Percentiles rank a stretch among this genome's conserved stretches.
Evolutionary conservation across 305 asterid genomes (phyloP).

Genomic region (Galium porrigens): DNA sequence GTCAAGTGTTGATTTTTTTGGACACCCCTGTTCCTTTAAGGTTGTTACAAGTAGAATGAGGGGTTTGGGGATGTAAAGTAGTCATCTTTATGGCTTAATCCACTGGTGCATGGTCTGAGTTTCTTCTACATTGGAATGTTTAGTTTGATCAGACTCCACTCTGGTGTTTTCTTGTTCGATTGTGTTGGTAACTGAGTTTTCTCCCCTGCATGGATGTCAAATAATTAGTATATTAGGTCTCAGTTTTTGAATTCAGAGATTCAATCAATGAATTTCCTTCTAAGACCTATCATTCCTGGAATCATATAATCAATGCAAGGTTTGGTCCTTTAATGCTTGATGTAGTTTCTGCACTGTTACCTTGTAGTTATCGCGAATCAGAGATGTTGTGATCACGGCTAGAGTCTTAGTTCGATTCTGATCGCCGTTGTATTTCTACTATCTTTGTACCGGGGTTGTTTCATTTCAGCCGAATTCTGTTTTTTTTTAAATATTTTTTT

Average conservation of each 20-base stretch:
- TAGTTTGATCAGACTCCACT: neutral
- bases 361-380: neutral
- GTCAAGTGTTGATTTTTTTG: slow-evolving; percentile 20
- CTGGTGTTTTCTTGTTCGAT: neutral
- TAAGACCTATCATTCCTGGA: neutral
- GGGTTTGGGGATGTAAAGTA: slow-evolving; percentile 16
- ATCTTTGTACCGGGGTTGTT: neutral
- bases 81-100: slow-evolving; percentile 13
- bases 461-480: slow-evolving; percentile 35
- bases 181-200: slow-evolving; percentile 1
- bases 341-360: neutral
- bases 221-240: neutral
- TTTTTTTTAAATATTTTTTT: slow-evolving; percentile 10
- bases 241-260: neutral
- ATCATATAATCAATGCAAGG: neutral
- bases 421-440: neutral
- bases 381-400: neutral
- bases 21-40: slow-evolving; percentile 2
- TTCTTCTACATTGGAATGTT: slow-evolving; percentile 13
- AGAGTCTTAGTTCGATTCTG: neutral
- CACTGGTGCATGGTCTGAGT: slow-evolving; percentile 18
- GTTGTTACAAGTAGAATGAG: slow-evolving; percentile 15
- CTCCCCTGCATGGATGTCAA: neutral
- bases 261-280: neutral
- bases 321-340: neutral